A percentile compares a stretch with the other conserved stretches of the same genome.
Evolutionary conservation across 2,329 filamentous ascomycete genomes (phyloP).

Genomic region (Cladosporium colombiae): DNA sequence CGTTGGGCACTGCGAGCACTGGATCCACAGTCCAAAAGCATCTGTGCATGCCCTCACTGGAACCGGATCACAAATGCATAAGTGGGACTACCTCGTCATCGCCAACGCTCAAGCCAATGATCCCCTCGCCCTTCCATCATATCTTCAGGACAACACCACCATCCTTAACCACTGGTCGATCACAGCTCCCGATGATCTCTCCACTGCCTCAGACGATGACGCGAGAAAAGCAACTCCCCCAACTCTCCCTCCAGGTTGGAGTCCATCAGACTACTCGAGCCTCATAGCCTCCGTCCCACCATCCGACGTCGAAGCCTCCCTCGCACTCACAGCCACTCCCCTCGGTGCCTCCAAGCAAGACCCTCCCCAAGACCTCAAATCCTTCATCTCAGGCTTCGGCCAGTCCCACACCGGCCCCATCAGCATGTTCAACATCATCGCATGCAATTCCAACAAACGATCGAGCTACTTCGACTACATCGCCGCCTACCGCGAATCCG

Average conservation of each 20-base stretch:
- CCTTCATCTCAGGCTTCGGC: constrained; percentile 25
- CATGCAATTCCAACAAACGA: constrained; percentile 23
- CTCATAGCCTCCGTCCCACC: constrained; percentile 25
- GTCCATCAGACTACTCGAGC: constrained; percentile 22
- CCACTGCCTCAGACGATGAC: constrained; percentile 8
- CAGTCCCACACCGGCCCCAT: constrained; percentile 23
- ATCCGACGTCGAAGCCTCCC: constrained; percentile 26
- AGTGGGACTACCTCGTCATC: constrained; percentile 28
- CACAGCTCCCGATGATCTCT: constrained; percentile 21
- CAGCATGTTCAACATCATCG: constrained; percentile 28
- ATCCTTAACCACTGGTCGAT: constrained; percentile 24
- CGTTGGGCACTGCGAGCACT: constrained; percentile 27
- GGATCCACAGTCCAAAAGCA: constrained; percentile 27
- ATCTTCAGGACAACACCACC: neutral
- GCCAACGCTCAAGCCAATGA: neutral
- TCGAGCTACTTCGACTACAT: constrained; percentile 27
- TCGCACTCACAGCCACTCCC: constrained; percentile 22
- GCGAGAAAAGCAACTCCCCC: constrained; percentile 5
- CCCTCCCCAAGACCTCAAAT: constrained; percentile 19
- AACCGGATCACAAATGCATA: constrained; percentile 13
- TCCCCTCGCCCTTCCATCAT: constrained; percentile 4
- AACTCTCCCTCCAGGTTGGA: constrained; percentile 26
- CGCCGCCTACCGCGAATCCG: constrained; percentile 23
- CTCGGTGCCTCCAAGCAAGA: constrained; percentile 17
- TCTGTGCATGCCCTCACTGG: constrained; percentile 25